Conservation (phyloP, 192 early-diverging fungal genomes). For the Coemansia sp. region DNA sequence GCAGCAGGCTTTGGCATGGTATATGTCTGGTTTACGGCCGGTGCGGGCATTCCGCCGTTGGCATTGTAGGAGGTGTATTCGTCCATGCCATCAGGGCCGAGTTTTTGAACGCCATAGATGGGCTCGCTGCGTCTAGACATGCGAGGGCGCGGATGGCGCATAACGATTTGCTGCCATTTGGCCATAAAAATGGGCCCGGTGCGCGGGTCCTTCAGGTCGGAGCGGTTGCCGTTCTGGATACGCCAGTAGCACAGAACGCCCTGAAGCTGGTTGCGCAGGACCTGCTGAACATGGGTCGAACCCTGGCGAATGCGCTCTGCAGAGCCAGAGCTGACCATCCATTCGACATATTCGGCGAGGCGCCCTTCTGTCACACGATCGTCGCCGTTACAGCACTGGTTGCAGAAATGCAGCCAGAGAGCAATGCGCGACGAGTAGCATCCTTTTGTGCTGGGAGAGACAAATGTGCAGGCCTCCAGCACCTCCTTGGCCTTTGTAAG, state of each 20-base stretch:
- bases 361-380: conserved; percentile 35
- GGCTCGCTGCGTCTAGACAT: conserved; percentile 43
- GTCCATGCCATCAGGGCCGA: conserved; percentile 1
- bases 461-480: conserved; percentile 37
- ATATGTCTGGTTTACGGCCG: not conserved
- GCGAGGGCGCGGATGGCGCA: conserved; percentile 43
- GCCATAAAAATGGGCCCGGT: conserved; percentile 21
- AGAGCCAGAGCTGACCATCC: conserved; percentile 51
- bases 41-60: not conserved
- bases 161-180: conserved; percentile 43
- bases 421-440: conserved; percentile 55
- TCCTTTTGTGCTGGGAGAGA: conserved; percentile 49
- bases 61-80: conserved; percentile 1
- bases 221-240: conserved; percentile 31
- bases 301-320: conserved; percentile 53
- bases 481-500: conserved; percentile 46
- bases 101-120: conserved; percentile 29
- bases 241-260: conserved; percentile 55
- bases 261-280: conserved; percentile 54
- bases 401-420: conserved; percentile 52
- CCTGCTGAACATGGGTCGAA: conserved; percentile 47
- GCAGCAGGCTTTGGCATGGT: not conserved
- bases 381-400: conserved; percentile 24
- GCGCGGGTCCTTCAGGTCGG: conserved; percentile 34
- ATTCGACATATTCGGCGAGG: conserved; percentile 48